Base-by-base conservation (phyloP, 2,329 filamentous ascomycete species). In the Colletotrichum limetticola region DNA sequence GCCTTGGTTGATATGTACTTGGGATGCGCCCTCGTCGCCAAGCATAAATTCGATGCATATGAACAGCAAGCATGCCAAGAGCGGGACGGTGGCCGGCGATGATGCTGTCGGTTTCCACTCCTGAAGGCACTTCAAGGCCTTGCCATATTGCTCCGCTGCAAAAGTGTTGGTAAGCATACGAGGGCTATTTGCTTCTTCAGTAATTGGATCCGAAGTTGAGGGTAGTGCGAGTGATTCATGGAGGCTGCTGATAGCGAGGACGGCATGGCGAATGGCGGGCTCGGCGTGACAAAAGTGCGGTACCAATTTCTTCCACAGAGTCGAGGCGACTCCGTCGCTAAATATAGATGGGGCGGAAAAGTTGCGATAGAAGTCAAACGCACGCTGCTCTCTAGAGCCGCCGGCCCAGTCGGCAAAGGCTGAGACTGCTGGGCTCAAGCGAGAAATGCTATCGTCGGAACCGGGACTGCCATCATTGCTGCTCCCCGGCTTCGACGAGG, bases 41-140 rank as follows among this genome's bases (percentile, higher is more conserved):
- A 86, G 86, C 71, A 90, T 81, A 75, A 88, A 87, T 77, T 90
- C 88, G 61, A 89, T 85, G 75, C 87, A 88, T 28, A 87, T 85
- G 74, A 89, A 88, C 26, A 89, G 78, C 1, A 88, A 77, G 73
- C 86, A 88, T 6, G 85, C 85, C 3, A 88, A 79, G 19, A 89
- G 76, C 1, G 81, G 81, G 0, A 83, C 76, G 0, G 78, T 76
- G 7, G 78, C 76, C 1, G 76, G 35, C n/a, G 73, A 26, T 8
- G 66, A 60, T 75, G 19, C 79, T 75, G 58, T 76, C 72, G 2
- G 61, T 53, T 80, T 76, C 71, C 82, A 82, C 28, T 84, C 82
- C 49, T 84, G 75, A 30, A 88, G 74, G 24, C 83, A 81, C 0
- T 80, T 78, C 46, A 89, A 86, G 3, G 87, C 85, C 66, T 84